These are phyloP conservation scores for Exobasidium rhododendri DNA, from an alignment of 1,284 basidiomycete species.

Conservation along the genomic window DNA sequence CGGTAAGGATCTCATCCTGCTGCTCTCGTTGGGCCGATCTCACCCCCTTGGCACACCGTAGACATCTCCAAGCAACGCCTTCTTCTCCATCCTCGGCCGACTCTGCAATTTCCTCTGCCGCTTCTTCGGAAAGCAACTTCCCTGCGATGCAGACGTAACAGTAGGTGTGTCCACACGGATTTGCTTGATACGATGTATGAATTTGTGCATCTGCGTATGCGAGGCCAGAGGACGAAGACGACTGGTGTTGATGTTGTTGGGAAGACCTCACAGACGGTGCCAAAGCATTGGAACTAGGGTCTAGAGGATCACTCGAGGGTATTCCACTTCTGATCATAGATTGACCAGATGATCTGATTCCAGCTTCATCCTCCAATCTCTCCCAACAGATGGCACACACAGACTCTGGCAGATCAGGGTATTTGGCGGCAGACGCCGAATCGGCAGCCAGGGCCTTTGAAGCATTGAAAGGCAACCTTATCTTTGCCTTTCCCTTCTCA, in stretches of 20 bases:
- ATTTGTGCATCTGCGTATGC: conserved; percentile 42
- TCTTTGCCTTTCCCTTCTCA: conserved; percentile 18
- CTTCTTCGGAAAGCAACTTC: conserved; percentile 43
- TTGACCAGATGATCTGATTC: conserved; percentile 22
- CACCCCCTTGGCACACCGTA: conserved; percentile 39
- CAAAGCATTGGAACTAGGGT: conserved; percentile 23
- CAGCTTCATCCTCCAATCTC: conserved; percentile 33
- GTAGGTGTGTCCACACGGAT: conserved; percentile 44
- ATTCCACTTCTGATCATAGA: conserved; percentile 21
- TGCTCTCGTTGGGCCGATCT: conserved; percentile 14
- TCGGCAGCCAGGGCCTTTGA: background rate
- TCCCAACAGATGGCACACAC: conserved; percentile 51
- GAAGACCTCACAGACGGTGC: background rate
- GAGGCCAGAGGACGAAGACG: conserved; percentile 31
- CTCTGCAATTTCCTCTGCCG: conserved; percentile 43
- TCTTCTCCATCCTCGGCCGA: conserved; percentile 40
- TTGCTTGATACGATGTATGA: conserved; percentile 43
- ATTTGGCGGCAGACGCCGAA: conserved; percentile 22
- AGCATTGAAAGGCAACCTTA: conserved; percentile 13
- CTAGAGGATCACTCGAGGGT: conserved; percentile 41
- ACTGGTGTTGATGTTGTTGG: background rate
- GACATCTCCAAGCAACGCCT: conserved; percentile 44
- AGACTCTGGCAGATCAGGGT: conserved; percentile 33
- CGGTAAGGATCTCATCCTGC: background rate
- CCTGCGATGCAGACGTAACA: conserved; percentile 52